Evolutionary conservation across 495 filamentous ascomycete species (phyloP), one percentile per base, ranked within the genome.

Genomic region (Talaromyces borbonicus): DNA sequence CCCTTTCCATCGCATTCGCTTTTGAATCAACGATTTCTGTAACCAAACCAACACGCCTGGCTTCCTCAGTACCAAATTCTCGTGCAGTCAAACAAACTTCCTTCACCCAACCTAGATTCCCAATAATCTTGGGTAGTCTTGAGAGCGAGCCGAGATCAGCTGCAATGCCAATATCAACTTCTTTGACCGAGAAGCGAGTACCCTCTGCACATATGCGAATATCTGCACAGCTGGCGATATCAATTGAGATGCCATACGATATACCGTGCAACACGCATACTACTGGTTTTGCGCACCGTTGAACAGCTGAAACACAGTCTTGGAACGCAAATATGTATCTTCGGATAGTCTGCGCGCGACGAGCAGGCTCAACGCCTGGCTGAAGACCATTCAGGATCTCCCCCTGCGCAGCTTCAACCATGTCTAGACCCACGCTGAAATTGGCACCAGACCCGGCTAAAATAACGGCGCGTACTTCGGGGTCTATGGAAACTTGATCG

Each of bases 121-220:
- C 81, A 4, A 94, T 87, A 8, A 84, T 68, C 64, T 93, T 92
- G 25, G 92, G 92, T 29, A 98, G 68, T 2, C 92, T 81, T 18
- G 74, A 78, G 25, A 98, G 65, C 1, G 87, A 95, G 12, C 92
- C 92, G 37, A 97, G 79, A 61, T 98, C 92, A 11, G 92, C 90
- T 7, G 92, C 92, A 20, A 98, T 61, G 0, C 92, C 92, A 27
- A 96, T 93, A 57, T 96, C 90, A 12, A 95, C 87, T 66, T 97
- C 92, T 57, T 95, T 95, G 22, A 97, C 87, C 1, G 79, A 69
- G 53, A 96, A 85, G 16, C 66, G 69, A 1, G 78, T 70, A 39
- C 80, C 73, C 12, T 62, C 54, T 0, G 80, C 68, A 52, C 77
- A 84, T 48, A 97, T 65, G 12, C 92, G 79, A 42, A 98, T 74